These are phyloP conservation scores for Exserohilum turcica DNA, from an alignment of 2,329 filamentous ascomycete species.

Conservation along the genomic window DNA sequence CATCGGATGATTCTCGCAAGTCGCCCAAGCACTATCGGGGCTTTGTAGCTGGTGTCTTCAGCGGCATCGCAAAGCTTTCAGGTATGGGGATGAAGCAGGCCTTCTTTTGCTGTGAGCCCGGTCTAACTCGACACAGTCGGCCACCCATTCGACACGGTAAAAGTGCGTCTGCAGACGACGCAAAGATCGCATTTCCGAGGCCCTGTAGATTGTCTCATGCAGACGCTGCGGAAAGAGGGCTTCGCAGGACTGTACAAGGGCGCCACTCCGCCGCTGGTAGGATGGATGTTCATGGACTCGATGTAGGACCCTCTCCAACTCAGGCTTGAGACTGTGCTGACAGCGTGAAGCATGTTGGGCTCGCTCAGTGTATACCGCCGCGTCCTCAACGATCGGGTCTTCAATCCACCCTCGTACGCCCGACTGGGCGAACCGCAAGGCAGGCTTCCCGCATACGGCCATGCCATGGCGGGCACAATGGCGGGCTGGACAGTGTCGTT, in stretches of 20 bases:
- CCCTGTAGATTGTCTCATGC: slow-evolving; percentile 80
- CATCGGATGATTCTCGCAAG: slow-evolving; percentile 34
- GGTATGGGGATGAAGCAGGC: slow-evolving; percentile 58
- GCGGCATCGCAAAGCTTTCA: slow-evolving; percentile 85
- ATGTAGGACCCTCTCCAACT: slow-evolving; percentile 50
- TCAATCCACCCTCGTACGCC: slow-evolving; percentile 62
- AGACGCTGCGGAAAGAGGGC: slow-evolving; percentile 86
- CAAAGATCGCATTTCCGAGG: slow-evolving; percentile 77
- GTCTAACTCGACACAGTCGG: slow-evolving; percentile 53
- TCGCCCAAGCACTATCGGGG: slow-evolving; percentile 76
- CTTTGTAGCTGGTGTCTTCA: slow-evolving; percentile 97
- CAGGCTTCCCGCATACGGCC: slow-evolving; percentile 75
- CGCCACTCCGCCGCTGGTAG: slow-evolving; percentile 85
- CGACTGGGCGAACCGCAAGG: slow-evolving; percentile 45
- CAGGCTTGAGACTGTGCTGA: slow-evolving; percentile 10
- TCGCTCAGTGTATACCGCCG: slow-evolving; percentile 89
- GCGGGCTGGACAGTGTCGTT: slow-evolving; percentile 90
- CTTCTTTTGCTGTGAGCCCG: not conserved
- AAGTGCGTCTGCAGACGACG: slow-evolving; percentile 92
- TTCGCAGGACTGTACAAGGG: slow-evolving; percentile 90
- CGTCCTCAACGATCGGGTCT: slow-evolving; percentile 79
- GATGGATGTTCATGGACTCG: slow-evolving; percentile 98
- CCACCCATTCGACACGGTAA: slow-evolving; percentile 90
- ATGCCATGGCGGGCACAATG: slow-evolving; percentile 84
- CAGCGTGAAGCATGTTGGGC: slow-evolving; percentile 72